Conservation (phyloP, 768 basidiomycete genomes). For the Lactifluus rugatus region DNA sequence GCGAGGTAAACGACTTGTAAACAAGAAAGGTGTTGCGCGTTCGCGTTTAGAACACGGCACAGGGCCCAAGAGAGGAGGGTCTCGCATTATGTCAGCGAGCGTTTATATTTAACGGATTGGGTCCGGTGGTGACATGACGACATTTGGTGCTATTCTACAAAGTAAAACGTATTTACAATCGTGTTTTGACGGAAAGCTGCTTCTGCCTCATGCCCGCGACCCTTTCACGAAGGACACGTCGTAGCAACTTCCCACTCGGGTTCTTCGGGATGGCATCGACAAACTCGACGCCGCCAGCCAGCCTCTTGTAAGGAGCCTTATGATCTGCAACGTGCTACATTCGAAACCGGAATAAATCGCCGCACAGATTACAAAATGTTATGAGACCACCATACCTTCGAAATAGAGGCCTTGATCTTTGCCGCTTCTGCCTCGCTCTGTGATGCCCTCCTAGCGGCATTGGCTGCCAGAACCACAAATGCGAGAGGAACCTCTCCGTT, state of each 20-base stretch:
- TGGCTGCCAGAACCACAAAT: conserved; percentile 43
- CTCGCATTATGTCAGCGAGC: conserved; percentile 4
- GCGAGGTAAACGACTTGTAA: not conserved
- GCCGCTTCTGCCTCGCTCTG: not conserved
- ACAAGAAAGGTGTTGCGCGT: no score
- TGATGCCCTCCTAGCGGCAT: conserved; percentile 5
- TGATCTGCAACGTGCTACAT: conserved; percentile 25
- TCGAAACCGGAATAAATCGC: not conserved
- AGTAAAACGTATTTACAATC: not conserved
- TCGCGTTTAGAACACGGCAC: no score
- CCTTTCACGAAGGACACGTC: conserved; percentile 24
- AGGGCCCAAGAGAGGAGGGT: no score
- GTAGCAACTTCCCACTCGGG: conserved; percentile 26
- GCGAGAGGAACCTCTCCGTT: conserved; percentile 66
- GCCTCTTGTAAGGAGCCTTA: conserved; percentile 30
- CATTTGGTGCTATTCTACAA: no score
- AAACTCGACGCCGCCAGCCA: conserved; percentile 32
- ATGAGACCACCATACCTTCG: conserved; percentile 4
- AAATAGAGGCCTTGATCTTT: conserved; percentile 14
- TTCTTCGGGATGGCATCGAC: conserved; percentile 29
- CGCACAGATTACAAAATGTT: not conserved
- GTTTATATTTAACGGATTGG: no score
- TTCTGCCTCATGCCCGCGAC: conserved; percentile 15
- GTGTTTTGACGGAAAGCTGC: not conserved
- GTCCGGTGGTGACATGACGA: no score